Conservation (phyloP, 1,284 basidiomycete genomes). For the Naganishia sp. region DNA sequence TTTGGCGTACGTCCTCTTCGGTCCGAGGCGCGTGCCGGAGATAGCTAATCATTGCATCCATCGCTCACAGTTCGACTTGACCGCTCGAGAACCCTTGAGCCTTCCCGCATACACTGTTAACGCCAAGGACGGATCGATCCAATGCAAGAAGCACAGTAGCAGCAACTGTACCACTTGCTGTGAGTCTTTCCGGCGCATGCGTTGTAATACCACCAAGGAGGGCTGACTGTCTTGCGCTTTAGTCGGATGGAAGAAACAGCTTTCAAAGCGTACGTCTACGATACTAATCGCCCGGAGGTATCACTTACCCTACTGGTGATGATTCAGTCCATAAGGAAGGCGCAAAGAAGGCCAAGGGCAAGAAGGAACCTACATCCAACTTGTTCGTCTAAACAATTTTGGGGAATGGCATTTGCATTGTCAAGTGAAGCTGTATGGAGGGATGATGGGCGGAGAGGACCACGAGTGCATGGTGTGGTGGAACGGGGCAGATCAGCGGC, state of each 20-base stretch:
- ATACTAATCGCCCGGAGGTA: not conserved
- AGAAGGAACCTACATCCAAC: constrained; percentile 42
- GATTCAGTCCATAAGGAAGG: constrained; percentile 33
- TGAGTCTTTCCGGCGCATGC: constrained; percentile 35
- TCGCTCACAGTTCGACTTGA: constrained; percentile 43
- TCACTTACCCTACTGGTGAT: not conserved
- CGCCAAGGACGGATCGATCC: constrained; percentile 50
- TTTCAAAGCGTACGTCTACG: constrained; percentile 47
- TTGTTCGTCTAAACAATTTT: constrained; percentile 37
- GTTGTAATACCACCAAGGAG: not conserved
- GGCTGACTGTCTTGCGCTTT: not conserved
- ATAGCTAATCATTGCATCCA: not conserved
- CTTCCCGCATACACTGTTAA: constrained; percentile 50
- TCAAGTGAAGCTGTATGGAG: not conserved
- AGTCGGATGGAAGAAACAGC: constrained; percentile 56
- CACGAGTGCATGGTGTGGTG: not conserved
- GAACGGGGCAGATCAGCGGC: not conserved
- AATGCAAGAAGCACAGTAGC: constrained; percentile 54
- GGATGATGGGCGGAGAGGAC: not conserved
- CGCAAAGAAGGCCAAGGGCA: constrained; percentile 46
- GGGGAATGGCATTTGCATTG: not conserved
- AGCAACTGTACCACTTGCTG: constrained; percentile 53
- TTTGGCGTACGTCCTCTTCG: constrained; percentile 44
- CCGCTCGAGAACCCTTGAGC: constrained; percentile 47
- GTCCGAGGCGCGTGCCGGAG: not conserved